Percentiles rank a stretch among this genome's conserved stretches.
These are phyloP conservation scores for Gomphus bonarii DNA, from an alignment of 1,284 basidiomycete species.

Conservation along the genomic window DNA sequence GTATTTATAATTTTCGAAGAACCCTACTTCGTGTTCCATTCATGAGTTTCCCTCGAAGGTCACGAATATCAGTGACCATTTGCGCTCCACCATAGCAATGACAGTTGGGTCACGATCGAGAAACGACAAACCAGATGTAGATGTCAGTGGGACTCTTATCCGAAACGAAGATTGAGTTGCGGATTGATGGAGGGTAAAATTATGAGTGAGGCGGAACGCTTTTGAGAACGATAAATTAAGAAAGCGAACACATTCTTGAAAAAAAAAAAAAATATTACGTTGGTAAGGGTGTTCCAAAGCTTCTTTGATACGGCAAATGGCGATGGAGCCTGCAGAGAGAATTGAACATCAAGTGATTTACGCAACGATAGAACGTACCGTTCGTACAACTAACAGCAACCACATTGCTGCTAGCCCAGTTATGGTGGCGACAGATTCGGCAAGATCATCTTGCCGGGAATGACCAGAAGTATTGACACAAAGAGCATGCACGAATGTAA, in stretches of 20 bases:
- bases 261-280: not conserved
- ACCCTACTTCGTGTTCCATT: slow-evolving; percentile 53
- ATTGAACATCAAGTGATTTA: slow-evolving; percentile 1
- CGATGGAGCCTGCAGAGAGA: slow-evolving; percentile 49
- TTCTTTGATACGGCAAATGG: slow-evolving; percentile 59
- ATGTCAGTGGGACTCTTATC: slow-evolving; percentile 53
- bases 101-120: slow-evolving; percentile 56
- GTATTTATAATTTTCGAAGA: not conserved
- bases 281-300: slow-evolving; percentile 20
- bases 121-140: slow-evolving; percentile 33
- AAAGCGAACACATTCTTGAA: not conserved
- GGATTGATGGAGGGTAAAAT: slow-evolving; percentile 65
- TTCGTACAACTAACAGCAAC: slow-evolving; percentile 75
- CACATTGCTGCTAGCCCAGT: slow-evolving; percentile 81
- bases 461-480: slow-evolving; percentile 15
- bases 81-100: slow-evolving; percentile 67
- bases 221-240: slow-evolving; percentile 1
- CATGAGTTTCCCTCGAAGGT: slow-evolving; percentile 50
- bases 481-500: slow-evolving; percentile 45
- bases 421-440: slow-evolving; percentile 69
- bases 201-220: slow-evolving; percentile 57
- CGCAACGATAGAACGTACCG: slow-evolving; percentile 35
- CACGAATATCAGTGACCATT: slow-evolving; percentile 63
- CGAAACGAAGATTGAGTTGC: slow-evolving; percentile 65
- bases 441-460: slow-evolving; percentile 26